These are phyloP conservation scores for Phytophthora idaei DNA, from an alignment of 352 stramenopile species.

Conservation along the genomic window DNA sequence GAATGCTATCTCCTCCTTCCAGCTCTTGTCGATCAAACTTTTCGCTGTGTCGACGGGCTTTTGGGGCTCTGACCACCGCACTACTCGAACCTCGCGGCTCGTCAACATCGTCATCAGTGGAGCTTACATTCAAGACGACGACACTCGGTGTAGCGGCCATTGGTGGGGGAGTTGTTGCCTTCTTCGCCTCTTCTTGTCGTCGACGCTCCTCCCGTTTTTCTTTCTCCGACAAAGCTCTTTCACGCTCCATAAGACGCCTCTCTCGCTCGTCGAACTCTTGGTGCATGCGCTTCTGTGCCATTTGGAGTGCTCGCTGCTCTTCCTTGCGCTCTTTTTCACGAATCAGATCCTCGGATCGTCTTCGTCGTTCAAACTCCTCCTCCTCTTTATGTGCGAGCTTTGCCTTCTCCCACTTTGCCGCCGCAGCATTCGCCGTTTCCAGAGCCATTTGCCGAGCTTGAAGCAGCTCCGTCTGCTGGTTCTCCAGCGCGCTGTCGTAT, in stretches of 20 bases:
- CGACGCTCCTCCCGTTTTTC: slow-evolving; percentile 41
- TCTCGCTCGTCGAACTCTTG: slow-evolving; percentile 66
- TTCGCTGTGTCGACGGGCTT: slow-evolving; percentile 30
- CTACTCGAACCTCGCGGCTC: slow-evolving; percentile 18
- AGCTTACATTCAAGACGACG: slow-evolving; percentile 62
- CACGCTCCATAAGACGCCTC: slow-evolving; percentile 51
- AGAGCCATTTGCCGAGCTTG: slow-evolving; percentile 53
- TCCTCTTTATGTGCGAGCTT: slow-evolving; percentile 48
- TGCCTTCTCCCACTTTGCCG: slow-evolving; percentile 56
- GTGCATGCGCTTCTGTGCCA: slow-evolving; percentile 44
- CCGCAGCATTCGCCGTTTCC: slow-evolving; percentile 50
- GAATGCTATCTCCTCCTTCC: slow-evolving; percentile 35
- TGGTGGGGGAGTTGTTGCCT: slow-evolving; percentile 2
- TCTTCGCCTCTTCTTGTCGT: slow-evolving; percentile 28
- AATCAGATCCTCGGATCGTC: slow-evolving; percentile 31
- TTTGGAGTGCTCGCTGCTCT: slow-evolving; percentile 41
- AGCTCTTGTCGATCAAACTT: slow-evolving; percentile 27
- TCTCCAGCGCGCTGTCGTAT: slow-evolving; percentile 68
- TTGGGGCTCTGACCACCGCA: slow-evolving; percentile 25
- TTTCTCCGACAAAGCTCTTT: slow-evolving; percentile 50
- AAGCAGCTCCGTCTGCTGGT: slow-evolving; percentile 60
- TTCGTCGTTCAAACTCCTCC: slow-evolving; percentile 42
- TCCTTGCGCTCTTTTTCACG: slow-evolving; percentile 51
- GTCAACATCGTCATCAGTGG: slow-evolving; percentile 38
- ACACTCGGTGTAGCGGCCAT: slow-evolving; percentile 45